These are phyloP conservation scores for Dipteronia dyeriana DNA, from an alignment of 345 rosid species.

Conservation along the genomic window DNA sequence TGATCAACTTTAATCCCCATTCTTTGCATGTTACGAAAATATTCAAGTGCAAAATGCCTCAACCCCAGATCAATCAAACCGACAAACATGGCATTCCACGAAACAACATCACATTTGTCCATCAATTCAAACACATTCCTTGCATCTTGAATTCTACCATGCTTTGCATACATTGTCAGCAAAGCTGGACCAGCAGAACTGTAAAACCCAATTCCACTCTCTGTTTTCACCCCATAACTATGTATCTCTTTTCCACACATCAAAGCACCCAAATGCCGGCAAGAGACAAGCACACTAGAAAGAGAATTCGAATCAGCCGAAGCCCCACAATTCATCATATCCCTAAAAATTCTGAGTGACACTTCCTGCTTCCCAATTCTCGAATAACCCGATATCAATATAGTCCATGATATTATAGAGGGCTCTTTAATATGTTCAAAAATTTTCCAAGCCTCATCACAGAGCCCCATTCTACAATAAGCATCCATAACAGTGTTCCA, in stretches of 20 bases:
- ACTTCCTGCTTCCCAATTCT: constrained; percentile 28
- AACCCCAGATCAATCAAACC: constrained; percentile 33
- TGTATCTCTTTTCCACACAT: constrained; percentile 35
- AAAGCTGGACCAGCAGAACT: too few species aligned
- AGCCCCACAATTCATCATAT: constrained; percentile 27
- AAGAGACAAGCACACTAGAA: constrained; percentile 34
- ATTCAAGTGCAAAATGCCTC: constrained; percentile 32
- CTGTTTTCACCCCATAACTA: too few species aligned
- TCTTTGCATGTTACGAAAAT: constrained; percentile 32
- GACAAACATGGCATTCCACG: constrained; percentile 48
- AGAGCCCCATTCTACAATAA: constrained; percentile 38
- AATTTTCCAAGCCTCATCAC: constrained; percentile 35
- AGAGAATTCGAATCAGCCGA: constrained; percentile 36
- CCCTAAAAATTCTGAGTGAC: constrained; percentile 27
- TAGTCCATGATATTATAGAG: constrained; percentile 43
- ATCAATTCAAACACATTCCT: constrained; percentile 31
- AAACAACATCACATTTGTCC: constrained; percentile 41
- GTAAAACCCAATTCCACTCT: too few species aligned
- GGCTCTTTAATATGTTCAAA: constrained; percentile 34
- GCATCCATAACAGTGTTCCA: constrained; percentile 40
- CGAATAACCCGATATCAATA: constrained; percentile 25
- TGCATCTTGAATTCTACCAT: constrained; percentile 30
- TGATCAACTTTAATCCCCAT: constrained; percentile 28
- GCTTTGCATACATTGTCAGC: too few species aligned
- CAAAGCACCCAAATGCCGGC: constrained; percentile 33